Base-by-base conservation (phyloP, 225 moss, liverwort and hornwort species). In the Pseudisothecium myosuroides region DNA sequence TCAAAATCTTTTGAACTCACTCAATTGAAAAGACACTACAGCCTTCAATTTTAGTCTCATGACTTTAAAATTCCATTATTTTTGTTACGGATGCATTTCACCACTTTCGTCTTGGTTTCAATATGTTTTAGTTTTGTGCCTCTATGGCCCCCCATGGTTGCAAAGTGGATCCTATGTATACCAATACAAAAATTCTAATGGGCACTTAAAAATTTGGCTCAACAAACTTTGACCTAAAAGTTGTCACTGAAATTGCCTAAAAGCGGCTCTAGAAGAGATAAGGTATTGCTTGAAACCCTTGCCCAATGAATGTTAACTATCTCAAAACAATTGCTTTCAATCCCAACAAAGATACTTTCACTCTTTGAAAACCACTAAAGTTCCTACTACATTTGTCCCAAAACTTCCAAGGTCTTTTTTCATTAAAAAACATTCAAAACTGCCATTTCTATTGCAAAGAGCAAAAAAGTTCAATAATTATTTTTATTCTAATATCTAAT, bases 361-460 rank as follows among this genome's bases (percentile, higher is more conserved):
- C 5, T 71, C 1, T 71, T 2, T 12, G 1, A n/a, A 66, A 68
- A 68, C 6, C 12, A n/a, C 22, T n/a, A 36, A 66, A 64, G 29
- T 29, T 3, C 9, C 9, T 34, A 18, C 2, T 3, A 2, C 36
- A 63, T 64, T 64, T 34, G 37, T 1, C 1, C 1, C 1, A 37
- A 67, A 67, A 1, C 3, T 37, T 4, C 21, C 11, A 20, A 20
- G 8, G 5, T 14, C 14, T 39, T 39, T 20, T 36, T 24, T 23
- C 13, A 14, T 39, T 1, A 39, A 0, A 39, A 39, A 14, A 4
- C 22, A 69, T 3, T 69, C 24, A 39, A n/a, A 24, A 7, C 1
- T 39, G 0, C 1, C 13, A n/a, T 13, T 68, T 23, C 12, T 23
- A 23, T 24, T 39, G 2, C 2, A 23, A 39, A 39, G 4, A 39